Conservation (phyloP, 192 early-diverging fungal species). For the Kickxella alabastrina region DNA sequence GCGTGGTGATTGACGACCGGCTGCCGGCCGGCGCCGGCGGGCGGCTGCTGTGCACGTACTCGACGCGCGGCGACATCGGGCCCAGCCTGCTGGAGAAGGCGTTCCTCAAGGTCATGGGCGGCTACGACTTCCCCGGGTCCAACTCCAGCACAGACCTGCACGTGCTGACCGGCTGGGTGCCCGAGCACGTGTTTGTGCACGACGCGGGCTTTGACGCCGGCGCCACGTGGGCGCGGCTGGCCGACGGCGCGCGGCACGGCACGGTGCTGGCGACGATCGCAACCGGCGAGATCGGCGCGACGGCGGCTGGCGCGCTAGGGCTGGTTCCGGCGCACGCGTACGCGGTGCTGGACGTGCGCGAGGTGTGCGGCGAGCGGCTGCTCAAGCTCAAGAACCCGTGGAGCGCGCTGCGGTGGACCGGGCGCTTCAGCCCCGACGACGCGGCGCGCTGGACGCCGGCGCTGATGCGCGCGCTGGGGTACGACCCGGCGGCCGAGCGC, state of each 20-base stretch:
- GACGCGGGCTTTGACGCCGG: constrained; percentile 60
- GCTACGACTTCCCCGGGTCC: constrained; percentile 92
- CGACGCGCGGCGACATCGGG: constrained; percentile 52
- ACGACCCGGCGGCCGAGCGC: constrained; percentile 64
- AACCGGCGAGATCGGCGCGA: constrained; percentile 72
- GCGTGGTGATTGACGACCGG: constrained; percentile 83
- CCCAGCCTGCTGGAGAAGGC: constrained; percentile 88
- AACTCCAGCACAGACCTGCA: constrained; percentile 91
- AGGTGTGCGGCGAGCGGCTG: constrained; percentile 60
- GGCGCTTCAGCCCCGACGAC: constrained; percentile 69
- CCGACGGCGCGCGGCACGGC: constrained; percentile 63
- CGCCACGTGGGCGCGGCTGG: constrained; percentile 71
- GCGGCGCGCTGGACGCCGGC: constrained; percentile 8
- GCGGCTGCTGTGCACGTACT: constrained; percentile 85
- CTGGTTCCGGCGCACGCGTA: constrained; percentile 90
- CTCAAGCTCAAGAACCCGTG: constrained; percentile 91
- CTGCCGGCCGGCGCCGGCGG: constrained; percentile 71
- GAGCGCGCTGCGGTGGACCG: constrained; percentile 86
- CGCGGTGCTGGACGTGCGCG: constrained; percentile 68
- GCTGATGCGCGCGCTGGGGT: constrained; percentile 50
- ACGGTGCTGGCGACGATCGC: constrained; percentile 77
- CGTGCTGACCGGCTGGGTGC: constrained; percentile 90
- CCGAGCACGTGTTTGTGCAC: constrained; percentile 84
- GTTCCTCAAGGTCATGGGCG: constrained; percentile 94
- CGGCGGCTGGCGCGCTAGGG: constrained; percentile 62